These are phyloP conservation scores for Nothomitra cinnamomea DNA, from an alignment of 2,329 filamentous ascomycete genomes.

Conservation along the genomic window DNA sequence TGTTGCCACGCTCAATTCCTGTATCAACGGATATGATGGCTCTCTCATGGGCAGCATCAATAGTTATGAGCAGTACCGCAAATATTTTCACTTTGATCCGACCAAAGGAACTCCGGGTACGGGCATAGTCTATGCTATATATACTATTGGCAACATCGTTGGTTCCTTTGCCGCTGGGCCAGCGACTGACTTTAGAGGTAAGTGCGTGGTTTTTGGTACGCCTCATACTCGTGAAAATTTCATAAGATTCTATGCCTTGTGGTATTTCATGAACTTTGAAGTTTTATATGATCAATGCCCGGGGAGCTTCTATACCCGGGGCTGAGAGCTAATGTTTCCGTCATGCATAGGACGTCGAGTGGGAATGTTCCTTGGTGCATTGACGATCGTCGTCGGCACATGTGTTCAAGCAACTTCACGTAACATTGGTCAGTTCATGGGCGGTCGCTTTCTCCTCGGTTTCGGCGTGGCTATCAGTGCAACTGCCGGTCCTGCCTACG, in stretches of 20 bases:
- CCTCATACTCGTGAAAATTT: slow-evolving; percentile 11
- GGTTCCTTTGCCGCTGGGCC: slow-evolving; percentile 31
- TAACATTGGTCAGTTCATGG: slow-evolving; percentile 36
- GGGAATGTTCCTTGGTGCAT: slow-evolving; percentile 38
- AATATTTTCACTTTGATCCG: slow-evolving; percentile 5
- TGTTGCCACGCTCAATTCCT: slow-evolving; percentile 27
- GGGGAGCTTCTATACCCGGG: too few relatives aligned
- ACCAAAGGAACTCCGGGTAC: slow-evolving; percentile 25
- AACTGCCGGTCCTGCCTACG: slow-evolving; percentile 44
- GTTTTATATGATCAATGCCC: too few relatives aligned
- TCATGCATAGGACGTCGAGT: slow-evolving; percentile 30
- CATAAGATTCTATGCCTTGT: too few relatives aligned
- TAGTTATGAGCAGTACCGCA: slow-evolving; percentile 27
- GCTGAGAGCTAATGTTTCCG: too few relatives aligned
- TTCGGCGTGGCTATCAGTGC: slow-evolving; percentile 43
- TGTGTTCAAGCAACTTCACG: slow-evolving; percentile 32
- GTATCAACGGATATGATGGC: slow-evolving; percentile 32
- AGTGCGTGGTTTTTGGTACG: background rate
- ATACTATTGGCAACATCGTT: slow-evolving; percentile 29
- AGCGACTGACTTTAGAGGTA: slow-evolving; percentile 15
- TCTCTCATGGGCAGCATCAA: slow-evolving; percentile 33
- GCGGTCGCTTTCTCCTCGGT: slow-evolving; percentile 35
- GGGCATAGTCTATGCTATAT: slow-evolving; percentile 28
- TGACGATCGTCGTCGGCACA: slow-evolving; percentile 34
- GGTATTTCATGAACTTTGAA: too few relatives aligned